Percentiles rank a stretch among this genome's conserved stretches.
Evolutionary conservation across 257 asterid genomes (phyloP).

Genomic region (Solanum ossicruentum): DNA sequence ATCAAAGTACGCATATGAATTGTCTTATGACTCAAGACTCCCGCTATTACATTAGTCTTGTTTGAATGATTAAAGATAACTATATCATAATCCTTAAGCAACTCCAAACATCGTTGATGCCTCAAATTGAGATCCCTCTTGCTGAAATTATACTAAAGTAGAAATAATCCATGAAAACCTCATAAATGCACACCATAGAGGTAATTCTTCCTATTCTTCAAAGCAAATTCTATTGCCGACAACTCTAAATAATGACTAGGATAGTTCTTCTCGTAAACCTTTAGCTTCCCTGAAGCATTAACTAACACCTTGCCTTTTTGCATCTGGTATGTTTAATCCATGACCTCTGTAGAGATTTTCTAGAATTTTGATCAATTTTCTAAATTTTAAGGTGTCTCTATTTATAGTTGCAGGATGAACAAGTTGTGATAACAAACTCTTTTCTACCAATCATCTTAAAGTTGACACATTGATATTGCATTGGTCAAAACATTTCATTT

Average conservation of each 20-base stretch:
- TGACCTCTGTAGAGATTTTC: background rate
- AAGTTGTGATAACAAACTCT: background rate
- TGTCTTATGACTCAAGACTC: background rate
- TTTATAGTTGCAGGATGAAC: background rate
- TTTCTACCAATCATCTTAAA: background rate
- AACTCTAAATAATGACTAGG: background rate
- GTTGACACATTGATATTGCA: background rate
- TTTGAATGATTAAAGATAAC: background rate
- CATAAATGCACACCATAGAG: no score
- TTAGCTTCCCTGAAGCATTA: background rate
- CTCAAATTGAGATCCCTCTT: background rate
- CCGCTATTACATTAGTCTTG: background rate
- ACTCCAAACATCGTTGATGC: background rate
- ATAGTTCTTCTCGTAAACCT: background rate
- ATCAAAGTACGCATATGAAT: background rate
- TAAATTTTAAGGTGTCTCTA: background rate
- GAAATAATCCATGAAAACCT: background rate
- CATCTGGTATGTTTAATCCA: background rate
- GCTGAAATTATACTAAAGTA: background rate
- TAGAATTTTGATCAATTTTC: background rate
- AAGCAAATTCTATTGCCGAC: background rate
- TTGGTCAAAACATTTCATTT: background rate
- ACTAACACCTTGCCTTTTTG: no score
- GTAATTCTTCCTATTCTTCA: background rate
- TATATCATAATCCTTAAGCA: background rate